A percentile compares a stretch with the other conserved stretches of the same genome.
These are phyloP conservation scores for Ophiostoma sp. DNA, from an alignment of 2,329 filamentous ascomycete genomes.

Conservation along the genomic window DNA sequence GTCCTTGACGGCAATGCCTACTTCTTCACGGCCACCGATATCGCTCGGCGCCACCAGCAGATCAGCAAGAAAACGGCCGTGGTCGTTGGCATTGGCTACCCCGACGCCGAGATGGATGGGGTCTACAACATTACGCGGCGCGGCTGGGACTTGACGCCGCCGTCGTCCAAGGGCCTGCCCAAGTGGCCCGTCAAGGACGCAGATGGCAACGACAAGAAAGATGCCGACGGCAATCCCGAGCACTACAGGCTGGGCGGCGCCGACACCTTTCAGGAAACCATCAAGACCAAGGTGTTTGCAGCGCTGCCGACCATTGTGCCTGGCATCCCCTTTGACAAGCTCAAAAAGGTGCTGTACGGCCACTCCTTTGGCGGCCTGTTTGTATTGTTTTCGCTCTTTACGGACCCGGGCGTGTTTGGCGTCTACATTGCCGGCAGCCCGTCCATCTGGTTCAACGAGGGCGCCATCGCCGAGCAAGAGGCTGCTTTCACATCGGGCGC, in stretches of 20 bases:
- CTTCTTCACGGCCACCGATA: slow-evolving; percentile 24
- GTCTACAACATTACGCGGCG: slow-evolving; percentile 18
- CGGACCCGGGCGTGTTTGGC: slow-evolving; percentile 24
- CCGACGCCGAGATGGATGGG: slow-evolving; percentile 12
- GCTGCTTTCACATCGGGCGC: neutral
- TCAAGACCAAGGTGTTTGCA: slow-evolving; percentile 13
- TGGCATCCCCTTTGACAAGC: slow-evolving; percentile 13
- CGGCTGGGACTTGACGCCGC: slow-evolving; percentile 22
- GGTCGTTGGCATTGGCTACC: slow-evolving; percentile 25
- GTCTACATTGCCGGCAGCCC: slow-evolving; percentile 23
- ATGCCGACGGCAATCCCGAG: neutral
- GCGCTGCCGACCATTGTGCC: slow-evolving; percentile 16
- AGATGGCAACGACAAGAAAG: slow-evolving; percentile 1
- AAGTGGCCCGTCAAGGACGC: slow-evolving; percentile 14
- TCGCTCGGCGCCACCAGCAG: slow-evolving; percentile 21
- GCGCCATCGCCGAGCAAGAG: slow-evolving; percentile 17
- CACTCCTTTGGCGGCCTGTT: slow-evolving; percentile 26
- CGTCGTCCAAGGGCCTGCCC: slow-evolving; percentile 6
- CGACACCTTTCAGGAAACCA: neutral
- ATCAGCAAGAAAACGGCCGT: slow-evolving; percentile 15
- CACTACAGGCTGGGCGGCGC: neutral
- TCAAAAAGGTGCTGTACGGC: slow-evolving; percentile 21
- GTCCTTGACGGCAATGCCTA: slow-evolving; percentile 24
- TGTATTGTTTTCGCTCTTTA: slow-evolving; percentile 21
- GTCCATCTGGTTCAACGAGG: slow-evolving; percentile 24